A percentile compares a stretch with the other conserved stretches of the same genome.
These are phyloP conservation scores for Cymbopogon citratus DNA, from an alignment of 176 grass and related monocot genomes.

Conservation along the genomic window DNA sequence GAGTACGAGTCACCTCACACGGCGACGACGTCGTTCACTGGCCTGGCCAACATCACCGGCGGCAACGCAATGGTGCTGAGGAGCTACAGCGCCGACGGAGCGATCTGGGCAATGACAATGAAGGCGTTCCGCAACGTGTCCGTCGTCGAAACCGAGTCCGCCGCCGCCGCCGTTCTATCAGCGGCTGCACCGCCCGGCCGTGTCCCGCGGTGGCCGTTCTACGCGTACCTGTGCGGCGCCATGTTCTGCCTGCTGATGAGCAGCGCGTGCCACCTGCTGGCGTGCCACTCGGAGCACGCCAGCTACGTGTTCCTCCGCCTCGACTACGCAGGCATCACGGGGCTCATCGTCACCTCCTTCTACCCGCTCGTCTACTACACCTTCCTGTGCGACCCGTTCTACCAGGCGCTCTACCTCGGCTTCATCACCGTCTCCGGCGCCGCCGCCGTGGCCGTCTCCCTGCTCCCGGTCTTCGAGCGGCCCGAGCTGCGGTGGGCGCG, in stretches of 20 bases:
- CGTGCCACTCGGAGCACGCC: slow-evolving; percentile 74
- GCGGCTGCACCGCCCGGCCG: not conserved
- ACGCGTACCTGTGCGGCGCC: slow-evolving; percentile 62
- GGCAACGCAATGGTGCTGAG: not conserved
- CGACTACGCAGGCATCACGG: slow-evolving; percentile 69
- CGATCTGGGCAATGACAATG: not conserved
- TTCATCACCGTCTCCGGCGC: slow-evolving; percentile 56
- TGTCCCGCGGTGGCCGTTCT: slow-evolving; percentile 66
- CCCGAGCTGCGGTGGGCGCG: slow-evolving; percentile 48
- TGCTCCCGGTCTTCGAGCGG: slow-evolving; percentile 59
- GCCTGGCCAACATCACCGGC: not conserved
- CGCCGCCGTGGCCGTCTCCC: slow-evolving; percentile 45
- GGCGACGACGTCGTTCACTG: not conserved
- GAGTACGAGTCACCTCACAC: not conserved
- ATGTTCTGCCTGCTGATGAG: slow-evolving; percentile 90
- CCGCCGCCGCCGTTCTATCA: not conserved
- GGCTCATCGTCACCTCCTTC: slow-evolving; percentile 88
- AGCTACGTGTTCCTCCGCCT: slow-evolving; percentile 77
- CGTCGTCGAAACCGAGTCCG: not conserved
- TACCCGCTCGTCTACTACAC: slow-evolving; percentile 91
- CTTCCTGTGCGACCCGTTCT: slow-evolving; percentile 57
- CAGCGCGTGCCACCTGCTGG: slow-evolving; percentile 68
- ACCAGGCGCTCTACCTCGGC: slow-evolving; percentile 51
- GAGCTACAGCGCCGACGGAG: not conserved
- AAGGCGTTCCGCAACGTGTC: slow-evolving; percentile 18